Base-by-base conservation (phyloP, 1,139 yeast species). In the Geotrichum reessii region DNA sequence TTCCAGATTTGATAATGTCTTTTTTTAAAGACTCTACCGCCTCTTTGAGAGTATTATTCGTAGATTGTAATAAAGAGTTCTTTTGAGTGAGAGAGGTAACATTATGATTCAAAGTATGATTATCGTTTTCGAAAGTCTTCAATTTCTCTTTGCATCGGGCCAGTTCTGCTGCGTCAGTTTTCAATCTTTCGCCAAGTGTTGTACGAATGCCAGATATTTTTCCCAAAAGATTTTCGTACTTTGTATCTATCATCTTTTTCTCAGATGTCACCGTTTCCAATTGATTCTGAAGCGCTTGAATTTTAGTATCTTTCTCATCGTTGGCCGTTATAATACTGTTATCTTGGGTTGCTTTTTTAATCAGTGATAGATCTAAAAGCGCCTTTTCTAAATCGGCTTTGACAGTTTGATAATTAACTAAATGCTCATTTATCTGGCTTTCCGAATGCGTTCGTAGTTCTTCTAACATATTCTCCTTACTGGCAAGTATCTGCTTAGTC, bases 121-220 rank as follows among this genome's bases (percentile, higher is more conserved):
- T 37, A 19, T 62, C 56, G 37, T 28, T 52, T 50, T 62, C 60
- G 11, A 74, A 54, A 52, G 53, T 61, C 21, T 61, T 63, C 49
- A 64, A 61, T 37, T 55, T 56, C 8, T 52, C 74, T 73, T 64
- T 71, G 76, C 59, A 70, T 63, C 63, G 74, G 74, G 62, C 62
- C 31, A 70, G 61, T 40, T 67, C 71, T 1, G 66, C 73, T 2
- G 75, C 70, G 64, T 82, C 83, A 0, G 84, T 75, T 47, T 75
- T 76, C 55, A 84, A 86, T 47, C 91, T 75, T 64, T 89, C 95
- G 9, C 78, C 77, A 64, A 92, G 87, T 0, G 95, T 78, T 62
- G 86, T 75, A 67, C 88, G 89, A 88, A 93, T 89, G 1, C 89
- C 83, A 1, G 95, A 82, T 42, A 93, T 76, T 69, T 88, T 82